Evolutionary conservation across 1,139 yeast genomes (phyloP).

Genomic region (Nadsonia starkeyi-henricii): DNA sequence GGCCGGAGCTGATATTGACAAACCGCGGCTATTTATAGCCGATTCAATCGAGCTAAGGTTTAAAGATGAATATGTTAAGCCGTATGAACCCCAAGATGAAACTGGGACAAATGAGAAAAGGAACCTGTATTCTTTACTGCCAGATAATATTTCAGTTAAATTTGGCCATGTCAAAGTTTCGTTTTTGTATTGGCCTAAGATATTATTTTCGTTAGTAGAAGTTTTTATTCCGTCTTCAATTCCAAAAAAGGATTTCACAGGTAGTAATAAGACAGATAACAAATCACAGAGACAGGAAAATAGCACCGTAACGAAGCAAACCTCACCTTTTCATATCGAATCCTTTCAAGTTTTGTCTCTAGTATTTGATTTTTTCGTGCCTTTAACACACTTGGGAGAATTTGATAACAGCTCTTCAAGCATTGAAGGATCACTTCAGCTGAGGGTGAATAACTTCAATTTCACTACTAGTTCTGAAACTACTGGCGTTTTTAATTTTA

Average conservation of each 20-base stretch:
- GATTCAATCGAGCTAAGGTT: constrained; percentile 12
- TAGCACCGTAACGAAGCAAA: neutral
- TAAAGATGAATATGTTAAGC: constrained; percentile 5
- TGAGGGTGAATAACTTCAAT: neutral
- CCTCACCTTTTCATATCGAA: neutral
- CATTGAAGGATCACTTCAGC: neutral
- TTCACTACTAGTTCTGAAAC: neutral
- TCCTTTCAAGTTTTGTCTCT: neutral
- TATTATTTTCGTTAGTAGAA: constrained; percentile 17
- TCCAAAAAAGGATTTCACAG: too few relatives aligned
- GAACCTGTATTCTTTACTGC: neutral
- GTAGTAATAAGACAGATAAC: neutral
- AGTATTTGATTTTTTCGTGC: constrained; percentile 10
- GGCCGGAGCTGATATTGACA: constrained; percentile 5
- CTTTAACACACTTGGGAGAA: constrained; percentile 10
- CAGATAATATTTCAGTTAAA: constrained; percentile 30
- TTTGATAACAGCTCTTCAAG: neutral
- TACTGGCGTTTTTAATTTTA: neutral
- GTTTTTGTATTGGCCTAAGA: constrained; percentile 24
- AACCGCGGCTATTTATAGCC: constrained; percentile 13
- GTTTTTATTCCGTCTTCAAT: constrained; percentile 11
- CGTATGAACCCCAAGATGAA: too few relatives aligned
- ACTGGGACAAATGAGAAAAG: too few relatives aligned
- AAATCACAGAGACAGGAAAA: neutral
- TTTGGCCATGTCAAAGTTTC: constrained; percentile 36